phyloP scores from a whole-genome alignment of 129 eudicot genomes.

The Calendula officinalis region DNA sequence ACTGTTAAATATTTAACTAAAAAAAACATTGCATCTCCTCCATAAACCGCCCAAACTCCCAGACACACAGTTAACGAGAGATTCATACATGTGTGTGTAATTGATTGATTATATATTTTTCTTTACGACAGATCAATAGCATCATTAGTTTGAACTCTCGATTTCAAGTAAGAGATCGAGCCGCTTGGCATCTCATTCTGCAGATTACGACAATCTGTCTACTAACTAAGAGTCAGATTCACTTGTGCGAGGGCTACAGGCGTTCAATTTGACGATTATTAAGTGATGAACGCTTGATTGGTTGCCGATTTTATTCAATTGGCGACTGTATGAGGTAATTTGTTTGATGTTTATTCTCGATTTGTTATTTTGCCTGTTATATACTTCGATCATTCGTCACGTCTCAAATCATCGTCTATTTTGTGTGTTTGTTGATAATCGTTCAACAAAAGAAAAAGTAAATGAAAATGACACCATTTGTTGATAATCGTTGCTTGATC shows the following conservation, averaged over 20 bases:
- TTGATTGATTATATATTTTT: slow-evolving; percentile 18
- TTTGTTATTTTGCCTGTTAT: slow-evolving; percentile 13
- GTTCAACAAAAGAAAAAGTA: background rate
- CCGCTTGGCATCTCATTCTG: slow-evolving; percentile 2
- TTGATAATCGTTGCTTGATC: slow-evolving; percentile 1
- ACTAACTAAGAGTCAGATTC: slow-evolving; percentile 20
- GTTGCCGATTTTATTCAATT: slow-evolving; percentile 13
- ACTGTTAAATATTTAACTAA: background rate
- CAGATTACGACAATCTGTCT: slow-evolving; percentile 2
- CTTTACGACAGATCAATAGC: slow-evolving; percentile 17
- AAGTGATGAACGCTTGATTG: slow-evolving; percentile 2
- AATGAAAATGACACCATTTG: too few species aligned
- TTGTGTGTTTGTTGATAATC: slow-evolving; percentile 3
- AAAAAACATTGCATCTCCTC: slow-evolving; percentile 24
- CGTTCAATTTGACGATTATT: slow-evolving; percentile 20
- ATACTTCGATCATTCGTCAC: background rate
- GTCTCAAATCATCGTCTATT: background rate
- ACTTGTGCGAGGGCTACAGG: too few species aligned
- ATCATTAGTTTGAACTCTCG: slow-evolving; percentile 14
- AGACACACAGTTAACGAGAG: slow-evolving; percentile 35
- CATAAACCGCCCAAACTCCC: slow-evolving; percentile 44
- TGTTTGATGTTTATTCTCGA: slow-evolving; percentile 4
- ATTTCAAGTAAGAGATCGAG: slow-evolving; percentile 14
- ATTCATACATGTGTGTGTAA: slow-evolving; percentile 8
- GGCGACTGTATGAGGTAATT: slow-evolving; percentile 27